Evolutionary conservation across 2,329 filamentous ascomycete species (phyloP), one percentile per base, ranked within the genome.

Genomic region (Neonectria hederae): DNA sequence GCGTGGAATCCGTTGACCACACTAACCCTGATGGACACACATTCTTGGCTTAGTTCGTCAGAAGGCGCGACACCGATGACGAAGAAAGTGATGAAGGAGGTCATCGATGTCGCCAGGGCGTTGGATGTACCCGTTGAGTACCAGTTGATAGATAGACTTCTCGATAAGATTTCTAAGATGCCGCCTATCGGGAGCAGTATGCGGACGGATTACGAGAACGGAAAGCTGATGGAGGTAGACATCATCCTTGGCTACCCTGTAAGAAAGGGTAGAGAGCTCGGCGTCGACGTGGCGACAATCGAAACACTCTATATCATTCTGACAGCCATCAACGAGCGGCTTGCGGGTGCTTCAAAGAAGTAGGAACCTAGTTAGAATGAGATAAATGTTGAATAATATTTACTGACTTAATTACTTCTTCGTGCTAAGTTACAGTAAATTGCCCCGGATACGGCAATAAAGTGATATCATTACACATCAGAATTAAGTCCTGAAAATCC

Each of bases 171-270:
- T 79, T 65, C 83, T 67, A 53, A 79, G 45, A 74, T 86, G 72
- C 81, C 80, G 51, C 76, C 81, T 0, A 79, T 81, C 30, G 72
- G 77, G 14, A 82, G 80, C 54, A 84, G 83, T 65, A 90, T 90
- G 88, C 81, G 85, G 48, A 77, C 83, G 17, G 88, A 90, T 73
- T 87, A 83, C 75, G 83, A 86, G 68, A 79, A 81, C 19, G 85
- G 85, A 0, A 83, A 83, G 67, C 81, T 80, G 9, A 86, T 90
- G 86, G 88, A 90, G 72, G 77, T 90, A 56, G 88, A 90, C 55
- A 85, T 88, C 5, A 89, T 90, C 55, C 72, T 90, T 13, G 87
- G 88, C 0, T 88, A 89, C 71, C 86, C 87, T 3, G 83, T 89
- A 6, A 77, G 80, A 58, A 83, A 87, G 61, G 88, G 84, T 0